A percentile compares a stretch with the other conserved stretches of the same genome.
Evolutionary conservation across 768 basidiomycete genomes (phyloP).

Genomic region (Mycena galericulata): DNA sequence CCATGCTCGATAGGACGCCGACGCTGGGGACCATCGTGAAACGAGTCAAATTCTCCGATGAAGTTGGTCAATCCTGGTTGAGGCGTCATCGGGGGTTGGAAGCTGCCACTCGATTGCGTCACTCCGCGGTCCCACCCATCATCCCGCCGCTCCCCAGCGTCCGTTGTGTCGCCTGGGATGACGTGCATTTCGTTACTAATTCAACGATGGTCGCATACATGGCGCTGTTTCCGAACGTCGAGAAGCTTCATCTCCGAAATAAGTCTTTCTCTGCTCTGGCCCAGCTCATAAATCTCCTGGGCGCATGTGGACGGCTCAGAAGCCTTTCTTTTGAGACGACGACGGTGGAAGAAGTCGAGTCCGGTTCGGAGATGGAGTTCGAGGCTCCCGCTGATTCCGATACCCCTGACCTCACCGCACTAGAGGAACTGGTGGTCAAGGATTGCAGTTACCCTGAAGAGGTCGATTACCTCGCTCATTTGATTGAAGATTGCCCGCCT

Average conservation of each 20-base stretch:
- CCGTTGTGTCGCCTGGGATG: too few species aligned
- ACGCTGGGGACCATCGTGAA: background rate
- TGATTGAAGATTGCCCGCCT: background rate
- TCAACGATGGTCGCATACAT: background rate
- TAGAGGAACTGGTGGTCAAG: background rate
- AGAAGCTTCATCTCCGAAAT: background rate
- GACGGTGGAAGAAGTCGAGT: too few species aligned
- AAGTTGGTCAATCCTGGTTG: background rate
- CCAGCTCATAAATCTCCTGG: background rate
- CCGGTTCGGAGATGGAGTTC: too few species aligned
- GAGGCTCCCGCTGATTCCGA: too few species aligned
- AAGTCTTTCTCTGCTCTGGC: background rate
- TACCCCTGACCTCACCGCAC: background rate
- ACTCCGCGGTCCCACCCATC: too few species aligned
- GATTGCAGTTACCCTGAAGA: background rate
- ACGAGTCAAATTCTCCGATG: slow-evolving; percentile 16
- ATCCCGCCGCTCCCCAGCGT: too few species aligned
- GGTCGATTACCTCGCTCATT: background rate
- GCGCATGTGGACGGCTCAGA: too few species aligned
- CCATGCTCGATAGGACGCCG: slow-evolving; percentile 11
- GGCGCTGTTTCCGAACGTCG: background rate
- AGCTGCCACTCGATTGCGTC: too few species aligned
- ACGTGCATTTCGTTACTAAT: too few species aligned
- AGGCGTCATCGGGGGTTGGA: too few species aligned
- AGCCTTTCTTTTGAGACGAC: too few species aligned